Percentiles rank a stretch among this genome's conserved stretches.
Evolutionary conservation across 208 protist species (phyloP).

Genomic region (Trypanosoma theileri): DNA sequence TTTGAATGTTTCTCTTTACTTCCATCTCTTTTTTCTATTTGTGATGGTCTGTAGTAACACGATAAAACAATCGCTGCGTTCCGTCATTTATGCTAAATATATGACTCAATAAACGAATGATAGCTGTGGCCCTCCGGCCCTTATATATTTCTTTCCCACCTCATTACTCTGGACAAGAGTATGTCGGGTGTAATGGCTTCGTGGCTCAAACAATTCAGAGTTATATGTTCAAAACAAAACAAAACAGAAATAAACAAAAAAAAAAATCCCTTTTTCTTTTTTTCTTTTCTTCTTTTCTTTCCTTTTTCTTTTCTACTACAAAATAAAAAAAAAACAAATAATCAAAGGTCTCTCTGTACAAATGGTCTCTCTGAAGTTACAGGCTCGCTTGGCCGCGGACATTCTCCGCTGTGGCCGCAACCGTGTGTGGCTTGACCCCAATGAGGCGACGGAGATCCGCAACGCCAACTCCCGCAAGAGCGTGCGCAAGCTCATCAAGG

Average conservation of each 20-base stretch:
- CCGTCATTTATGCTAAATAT: no score
- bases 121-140: no score
- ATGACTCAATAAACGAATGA: no score
- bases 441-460: slow-evolving; percentile 97
- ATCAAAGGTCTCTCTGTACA: not conserved
- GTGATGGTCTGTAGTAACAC: no score
- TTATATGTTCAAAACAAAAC: not conserved
- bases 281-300: not conserved
- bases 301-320: not conserved
- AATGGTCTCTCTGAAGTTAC: slow-evolving; percentile 91
- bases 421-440: slow-evolving; percentile 98
- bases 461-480: slow-evolving; percentile 97
- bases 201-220: not conserved
- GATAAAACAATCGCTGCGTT: no score
- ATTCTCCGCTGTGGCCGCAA: slow-evolving; percentile 98
- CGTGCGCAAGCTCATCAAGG: slow-evolving; percentile 97
- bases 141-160: no score
- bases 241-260: not conserved
- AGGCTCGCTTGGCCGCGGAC: slow-evolving; percentile 97
- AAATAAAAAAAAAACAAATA: not conserved
- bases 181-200: no score
- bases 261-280: not conserved
- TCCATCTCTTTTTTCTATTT: no score
- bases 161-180: no score
- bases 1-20: not conserved